phyloP scores from a whole-genome alignment of 2,329 filamentous ascomycete species.

The Elsinoe ampelina region DNA sequence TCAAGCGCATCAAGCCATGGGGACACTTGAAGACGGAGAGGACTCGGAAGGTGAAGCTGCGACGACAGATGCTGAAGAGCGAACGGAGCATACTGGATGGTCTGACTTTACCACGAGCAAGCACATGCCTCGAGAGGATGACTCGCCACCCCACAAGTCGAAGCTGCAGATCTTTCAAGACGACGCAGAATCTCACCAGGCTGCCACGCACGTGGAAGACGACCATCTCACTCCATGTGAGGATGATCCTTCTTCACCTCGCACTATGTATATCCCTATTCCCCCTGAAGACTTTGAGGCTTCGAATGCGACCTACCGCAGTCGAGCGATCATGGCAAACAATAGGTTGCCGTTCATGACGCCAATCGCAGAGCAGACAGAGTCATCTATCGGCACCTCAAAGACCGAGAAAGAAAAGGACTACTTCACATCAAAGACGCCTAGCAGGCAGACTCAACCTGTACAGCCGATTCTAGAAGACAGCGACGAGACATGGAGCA shows the following conservation, averaged over 20 bases:
- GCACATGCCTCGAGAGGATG: conserved; percentile 48
- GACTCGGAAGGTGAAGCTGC: conserved; percentile 20
- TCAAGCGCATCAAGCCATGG: conserved; percentile 22
- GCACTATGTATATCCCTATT: conserved; percentile 63
- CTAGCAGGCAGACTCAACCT: conserved; percentile 49
- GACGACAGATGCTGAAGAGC: conserved; percentile 29
- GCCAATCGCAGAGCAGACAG: conserved; percentile 90
- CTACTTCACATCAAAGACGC: conserved; percentile 63
- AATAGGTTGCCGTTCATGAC: conserved; percentile 97
- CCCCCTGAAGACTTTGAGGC: conserved; percentile 82
- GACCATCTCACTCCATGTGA: conserved; percentile 41
- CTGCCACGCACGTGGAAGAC: conserved; percentile 24
- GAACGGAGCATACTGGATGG: conserved; percentile 61
- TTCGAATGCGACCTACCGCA: conserved; percentile 62
- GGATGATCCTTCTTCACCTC: conserved; percentile 28
- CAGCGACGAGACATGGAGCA: conserved; percentile 49
- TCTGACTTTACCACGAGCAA: conserved; percentile 74
- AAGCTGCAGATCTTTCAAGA: conserved; percentile 31
- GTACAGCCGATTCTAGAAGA: conserved; percentile 29
- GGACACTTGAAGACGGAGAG: conserved; percentile 32
- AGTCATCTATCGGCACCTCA: conserved; percentile 67
- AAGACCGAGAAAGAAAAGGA: conserved; percentile 49
- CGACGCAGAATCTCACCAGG: conserved; percentile 24
- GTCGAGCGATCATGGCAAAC: conserved; percentile 70
- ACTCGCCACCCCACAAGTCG: conserved; percentile 25